Base-by-base conservation (phyloP, 441 rosid species). In the Gossypium laxum region DNA sequence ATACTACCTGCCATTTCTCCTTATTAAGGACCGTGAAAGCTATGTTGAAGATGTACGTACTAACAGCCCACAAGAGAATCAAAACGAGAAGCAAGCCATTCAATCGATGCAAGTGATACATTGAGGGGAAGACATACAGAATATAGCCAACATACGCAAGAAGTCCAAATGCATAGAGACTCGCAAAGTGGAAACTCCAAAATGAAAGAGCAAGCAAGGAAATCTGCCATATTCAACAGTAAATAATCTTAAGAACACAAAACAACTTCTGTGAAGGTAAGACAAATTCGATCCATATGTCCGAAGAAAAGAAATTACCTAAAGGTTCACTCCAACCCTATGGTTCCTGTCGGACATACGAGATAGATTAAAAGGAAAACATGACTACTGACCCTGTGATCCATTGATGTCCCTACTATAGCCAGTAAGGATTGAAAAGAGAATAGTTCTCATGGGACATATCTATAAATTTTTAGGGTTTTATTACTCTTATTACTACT, bases 41-140 rank as follows among this genome's bases (percentile, higher is more conserved):
- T 56, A 70, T 56, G 62, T 70, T 70, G 65, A 70, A 70, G 65
- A 70, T 57, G 55, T 70, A 70, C 43, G 73, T 70, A 65, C 73
- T 70, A 38, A 57, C 51, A 70, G 73, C 73, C 73, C 73, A 70
- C 38, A 57, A 57, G 54, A 70, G 73, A 56, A 70, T 70, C 43
- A 70, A 57, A 57, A 70, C 73, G 2, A 70, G 73, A 24, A 70
- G 64, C 73, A 70, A 38, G 32, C 73, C 73, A 57, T 70, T 70
- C 47, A 70, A 43, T 14, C 73, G 73, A 54, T 70, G 73, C 65
- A 70, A 70, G 55, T 56, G 65, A 70, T 70, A 43, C 73, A 70
- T 70, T 22, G 73, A 56, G 21, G 73, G 73, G 65, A 43, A 57
- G 65, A 45, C 65, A 57, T 57, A 70, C 22, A 70, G 65, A 41